A percentile compares a stretch with the other conserved stretches of the same genome.
Conservation (phyloP, 2,329 filamentous ascomycete genomes). For the Epichloe bromicola region DNA sequence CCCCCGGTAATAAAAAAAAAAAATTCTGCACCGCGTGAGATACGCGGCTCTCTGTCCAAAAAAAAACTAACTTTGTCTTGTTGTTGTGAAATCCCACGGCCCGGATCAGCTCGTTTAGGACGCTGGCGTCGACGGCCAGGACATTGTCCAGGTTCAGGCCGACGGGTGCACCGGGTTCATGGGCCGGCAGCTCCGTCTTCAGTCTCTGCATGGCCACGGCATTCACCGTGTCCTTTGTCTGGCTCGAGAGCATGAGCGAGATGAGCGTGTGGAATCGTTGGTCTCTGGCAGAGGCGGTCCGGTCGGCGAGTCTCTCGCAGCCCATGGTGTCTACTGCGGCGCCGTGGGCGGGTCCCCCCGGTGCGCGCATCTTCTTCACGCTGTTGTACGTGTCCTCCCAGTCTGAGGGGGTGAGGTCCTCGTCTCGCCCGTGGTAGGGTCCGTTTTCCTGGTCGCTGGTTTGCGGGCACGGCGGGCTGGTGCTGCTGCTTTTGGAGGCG, state of each 20-base stretch:
- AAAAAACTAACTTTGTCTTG: conserved; percentile 51
- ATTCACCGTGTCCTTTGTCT: conserved; percentile 88
- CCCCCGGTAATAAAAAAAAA: too few species aligned
- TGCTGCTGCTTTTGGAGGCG: conserved; percentile 16
- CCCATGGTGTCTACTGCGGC: conserved; percentile 97
- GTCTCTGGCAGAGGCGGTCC: conserved; percentile 34
- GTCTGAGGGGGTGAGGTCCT: conserved; percentile 52
- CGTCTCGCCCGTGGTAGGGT: conserved; percentile 26
- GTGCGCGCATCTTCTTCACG: conserved; percentile 62
- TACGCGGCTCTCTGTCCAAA: too few species aligned
- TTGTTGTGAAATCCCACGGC: conserved; percentile 91
- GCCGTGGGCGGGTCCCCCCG: conserved; percentile 43
- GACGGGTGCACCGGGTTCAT: conserved; percentile 26
- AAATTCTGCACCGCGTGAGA: neutral
- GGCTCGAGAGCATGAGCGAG: conserved; percentile 78
- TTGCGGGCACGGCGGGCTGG: conserved; percentile 25
- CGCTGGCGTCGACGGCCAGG: conserved; percentile 52
- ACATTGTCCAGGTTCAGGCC: conserved; percentile 67
- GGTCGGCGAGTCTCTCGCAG: conserved; percentile 61
- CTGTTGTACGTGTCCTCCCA: conserved; percentile 74
- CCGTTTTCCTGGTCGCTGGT: conserved; percentile 31
- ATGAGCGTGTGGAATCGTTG: conserved; percentile 77
- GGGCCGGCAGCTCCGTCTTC: conserved; percentile 56
- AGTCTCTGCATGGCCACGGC: conserved; percentile 70
- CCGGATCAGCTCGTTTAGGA: conserved; percentile 61